Percentiles rank a stretch among this genome's conserved stretches.
Conservation (phyloP, 768 basidiomycete species). For the Leccinellum albellum region DNA sequence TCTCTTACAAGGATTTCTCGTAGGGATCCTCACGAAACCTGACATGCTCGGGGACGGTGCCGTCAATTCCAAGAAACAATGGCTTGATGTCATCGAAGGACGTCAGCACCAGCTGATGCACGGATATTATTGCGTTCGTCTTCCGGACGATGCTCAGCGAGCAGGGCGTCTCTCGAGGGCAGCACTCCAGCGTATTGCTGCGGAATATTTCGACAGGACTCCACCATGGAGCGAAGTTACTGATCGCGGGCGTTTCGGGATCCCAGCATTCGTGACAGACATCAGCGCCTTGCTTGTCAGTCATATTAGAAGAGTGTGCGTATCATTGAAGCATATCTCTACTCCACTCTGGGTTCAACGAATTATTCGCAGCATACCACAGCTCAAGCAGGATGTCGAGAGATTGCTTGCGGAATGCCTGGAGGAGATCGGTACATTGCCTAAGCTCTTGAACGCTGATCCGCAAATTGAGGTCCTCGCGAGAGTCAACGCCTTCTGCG, state of each 20-base stretch:
- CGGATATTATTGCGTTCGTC: slow-evolving; percentile 65
- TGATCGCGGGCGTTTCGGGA: slow-evolving; percentile 50
- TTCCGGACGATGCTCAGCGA: slow-evolving; percentile 58
- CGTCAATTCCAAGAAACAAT: slow-evolving; percentile 36
- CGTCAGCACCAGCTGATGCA: slow-evolving; percentile 43
- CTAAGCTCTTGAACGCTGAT: slow-evolving; percentile 35
- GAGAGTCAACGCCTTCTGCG: slow-evolving; percentile 44
- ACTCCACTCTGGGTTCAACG: slow-evolving; percentile 2
- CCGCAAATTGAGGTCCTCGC: slow-evolving; percentile 44
- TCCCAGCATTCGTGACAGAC: slow-evolving; percentile 46
- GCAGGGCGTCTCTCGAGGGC: slow-evolving; percentile 31
- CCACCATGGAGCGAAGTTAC: slow-evolving; percentile 51
- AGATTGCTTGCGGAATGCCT: slow-evolving; percentile 35
- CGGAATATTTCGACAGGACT: slow-evolving; percentile 44
- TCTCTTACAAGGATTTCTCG: background rate
- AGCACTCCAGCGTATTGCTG: slow-evolving; percentile 37
- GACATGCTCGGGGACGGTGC: slow-evolving; percentile 49
- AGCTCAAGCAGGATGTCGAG: slow-evolving; percentile 38
- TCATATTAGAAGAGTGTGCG: slow-evolving; percentile 54
- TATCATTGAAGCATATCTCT: background rate
- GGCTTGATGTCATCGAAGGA: slow-evolving; percentile 54
- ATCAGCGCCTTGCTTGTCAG: slow-evolving; percentile 50
- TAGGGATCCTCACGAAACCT: slow-evolving; percentile 71
- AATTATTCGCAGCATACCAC: slow-evolving; percentile 41
- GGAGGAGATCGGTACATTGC: slow-evolving; percentile 37